Evolutionary conservation across 345 rosid genomes (phyloP), one percentile per base, ranked within the genome.

Genomic region (Salix suchowensis): DNA sequence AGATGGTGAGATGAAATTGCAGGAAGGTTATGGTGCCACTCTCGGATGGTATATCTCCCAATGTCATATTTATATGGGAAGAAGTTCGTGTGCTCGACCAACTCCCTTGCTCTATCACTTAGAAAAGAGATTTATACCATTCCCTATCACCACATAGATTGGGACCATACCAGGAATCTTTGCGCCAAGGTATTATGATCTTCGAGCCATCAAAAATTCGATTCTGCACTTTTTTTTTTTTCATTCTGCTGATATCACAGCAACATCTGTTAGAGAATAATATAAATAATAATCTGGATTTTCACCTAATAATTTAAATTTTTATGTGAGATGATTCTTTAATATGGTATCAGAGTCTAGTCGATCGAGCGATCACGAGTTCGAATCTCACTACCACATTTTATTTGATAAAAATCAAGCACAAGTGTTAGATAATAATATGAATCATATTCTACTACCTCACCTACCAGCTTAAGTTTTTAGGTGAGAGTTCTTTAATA

Each of bases 61-160:
- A 87, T 88, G 86, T 92, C 94, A 1, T 92, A 85, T 32, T 77
- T 92, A 32, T 91, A 91, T 68, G 97, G 86, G 2, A 91, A 86
- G 70, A 87, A 87, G 68, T 89, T 87, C 64, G 91, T 89, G 30
- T 88, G 88, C 6, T 82, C 84, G 2, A 70, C 86, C 4, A 88
- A 75, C 14, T 73, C 87, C 0, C 77, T 87, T 12, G 55, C 88
- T 21, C 18, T 86, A 42, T 85, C 90, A 10, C 87, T 92, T 2
- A 76, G 97, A 39, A 75, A 75, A 18, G 97, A 92, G 84, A 79
- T 92, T 1, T 82, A 91, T 52, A 7, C 69, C 0, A 64, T 78
- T 65, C 85, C 92, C 3, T 92, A 92, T 67, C 86, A 85, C 32
- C 69, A 64, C 6, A 68, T 91, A 26, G 82, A 88, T 11, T 92